These are phyloP conservation scores for Triadica sebifera DNA, from an alignment of 345 rosid species.

Conservation along the genomic window DNA sequence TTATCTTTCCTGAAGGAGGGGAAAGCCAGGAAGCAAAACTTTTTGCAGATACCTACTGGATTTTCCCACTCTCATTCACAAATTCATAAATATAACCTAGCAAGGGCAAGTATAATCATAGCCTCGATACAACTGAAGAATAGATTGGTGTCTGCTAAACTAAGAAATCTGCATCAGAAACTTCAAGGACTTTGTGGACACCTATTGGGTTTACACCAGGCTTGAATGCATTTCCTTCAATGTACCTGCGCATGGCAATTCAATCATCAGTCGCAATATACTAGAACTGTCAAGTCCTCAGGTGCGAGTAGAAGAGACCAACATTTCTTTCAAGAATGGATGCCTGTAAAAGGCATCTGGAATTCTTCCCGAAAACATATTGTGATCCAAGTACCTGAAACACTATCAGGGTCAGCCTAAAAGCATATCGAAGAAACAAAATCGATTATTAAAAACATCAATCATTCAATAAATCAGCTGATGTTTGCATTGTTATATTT, in stretches of 20 bases:
- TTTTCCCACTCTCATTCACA: slow-evolving; percentile 18
- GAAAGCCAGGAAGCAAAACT: background rate
- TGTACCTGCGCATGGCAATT: slow-evolving; percentile 45
- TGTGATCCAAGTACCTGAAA: slow-evolving; percentile 77
- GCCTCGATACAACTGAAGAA: slow-evolving; percentile 10
- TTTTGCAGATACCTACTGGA: background rate
- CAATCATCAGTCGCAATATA: slow-evolving; percentile 1
- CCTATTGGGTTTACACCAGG: slow-evolving; percentile 64
- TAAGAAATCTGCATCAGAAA: slow-evolving; percentile 61
- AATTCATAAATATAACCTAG: slow-evolving; percentile 6
- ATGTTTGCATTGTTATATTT: background rate
- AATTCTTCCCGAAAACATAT: slow-evolving; percentile 67
- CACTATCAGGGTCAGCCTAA: background rate
- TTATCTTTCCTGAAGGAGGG: background rate
- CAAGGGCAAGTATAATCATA: background rate
- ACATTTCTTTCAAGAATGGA: slow-evolving; percentile 70
- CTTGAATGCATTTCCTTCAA: slow-evolving; percentile 74
- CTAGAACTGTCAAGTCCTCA: background rate
- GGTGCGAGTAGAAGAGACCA: slow-evolving; percentile 25
- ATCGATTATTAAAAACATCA: background rate
- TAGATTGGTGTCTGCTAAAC: slow-evolving; percentile 28
- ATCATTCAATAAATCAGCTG: background rate
- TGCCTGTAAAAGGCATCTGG: slow-evolving; percentile 67
- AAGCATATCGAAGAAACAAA: background rate
- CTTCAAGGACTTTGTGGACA: slow-evolving; percentile 61